Base-by-base conservation (phyloP, 2,329 filamentous ascomycete genomes). In the Nannizzia gypsea region DNA sequence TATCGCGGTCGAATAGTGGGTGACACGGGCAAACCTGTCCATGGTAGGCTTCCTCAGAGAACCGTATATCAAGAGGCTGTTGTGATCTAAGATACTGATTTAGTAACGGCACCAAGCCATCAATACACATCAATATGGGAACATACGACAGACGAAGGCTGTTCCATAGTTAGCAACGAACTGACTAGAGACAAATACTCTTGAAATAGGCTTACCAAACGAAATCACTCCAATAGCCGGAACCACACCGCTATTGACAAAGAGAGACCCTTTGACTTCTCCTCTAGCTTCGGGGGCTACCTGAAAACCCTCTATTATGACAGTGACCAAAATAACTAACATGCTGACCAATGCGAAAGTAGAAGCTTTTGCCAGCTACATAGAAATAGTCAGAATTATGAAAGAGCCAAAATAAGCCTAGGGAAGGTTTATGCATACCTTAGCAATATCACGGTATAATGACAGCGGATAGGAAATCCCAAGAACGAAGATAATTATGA, bases 211-310 rank as follows among this genome's bases (percentile, higher is more conserved):
- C 81, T 54, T 79, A 93, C 89, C 91, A 72, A 99, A 99, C 3
- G 93, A 97, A 67, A 99, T 99, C 17, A 99, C 92, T 34, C 93
- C 93, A 67, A 99, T 90, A 22, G 93, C 92, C 73, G 97, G 91
- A 69, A 97, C 95, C 61, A 99, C 85, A 55, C 92, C 93, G 26
- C 81, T 79, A 68, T 95, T 95, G 66, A 97, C 79, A n/a, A 86
- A 83, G 60, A 96, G 76, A 40, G 85, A 81, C 60, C 81, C 83
- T 63, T 80, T 82, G 59, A 96, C 83, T 28, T 83, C 80, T 2
- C 93, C 93, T 64, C 84, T 82, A 15, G 84, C 79, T 58, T 90
- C 86, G 24, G 79, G 69, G 3, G 91, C 87, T 9, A 90, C 87
- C 59, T 87, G 77, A 60, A 86, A 80, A 2, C 90, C 88, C 76